Percentiles rank a stretch among this genome's conserved stretches.
Evolutionary conservation across 495 filamentous ascomycete species (phyloP).

Genomic region (Cercophora newfieldiana): DNA sequence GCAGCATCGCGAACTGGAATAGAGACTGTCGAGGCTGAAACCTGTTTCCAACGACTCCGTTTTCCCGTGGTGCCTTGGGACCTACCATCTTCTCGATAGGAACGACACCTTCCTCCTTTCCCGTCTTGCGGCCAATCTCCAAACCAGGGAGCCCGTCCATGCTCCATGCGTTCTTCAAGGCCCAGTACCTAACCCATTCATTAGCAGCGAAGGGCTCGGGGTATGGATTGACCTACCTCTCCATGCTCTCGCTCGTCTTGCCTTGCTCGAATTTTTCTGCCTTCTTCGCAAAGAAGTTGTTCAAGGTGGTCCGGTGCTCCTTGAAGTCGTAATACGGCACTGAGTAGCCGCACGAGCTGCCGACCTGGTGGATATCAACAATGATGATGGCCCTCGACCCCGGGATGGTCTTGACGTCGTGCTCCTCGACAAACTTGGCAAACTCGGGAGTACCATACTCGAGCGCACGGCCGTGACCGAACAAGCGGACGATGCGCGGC

Average conservation of each 20-base stretch:
- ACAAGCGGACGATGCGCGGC: constrained; percentile 70
- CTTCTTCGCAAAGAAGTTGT: constrained; percentile 50
- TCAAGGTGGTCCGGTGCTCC: constrained; percentile 46
- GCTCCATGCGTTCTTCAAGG: constrained; percentile 53
- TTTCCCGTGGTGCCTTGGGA: constrained; percentile 26
- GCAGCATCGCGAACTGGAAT: not conserved
- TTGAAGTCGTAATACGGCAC: constrained; percentile 56
- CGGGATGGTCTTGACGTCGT: constrained; percentile 41
- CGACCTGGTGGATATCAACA: constrained; percentile 66
- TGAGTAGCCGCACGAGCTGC: constrained; percentile 52
- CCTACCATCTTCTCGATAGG: constrained; percentile 57
- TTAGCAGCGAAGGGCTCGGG: not conserved
- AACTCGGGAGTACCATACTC: constrained; percentile 56
- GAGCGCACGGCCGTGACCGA: constrained; percentile 64
- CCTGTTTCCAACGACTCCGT: not conserved
- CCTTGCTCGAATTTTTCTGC: constrained; percentile 42
- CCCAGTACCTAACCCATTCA: constrained; percentile 54
- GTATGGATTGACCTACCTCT: constrained; percentile 34
- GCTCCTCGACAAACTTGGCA: constrained; percentile 45
- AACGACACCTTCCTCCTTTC: constrained; percentile 41
- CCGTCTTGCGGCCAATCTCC: constrained; percentile 41
- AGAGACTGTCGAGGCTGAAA: not conserved
- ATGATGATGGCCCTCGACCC: constrained; percentile 64
- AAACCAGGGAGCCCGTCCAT: constrained; percentile 58
- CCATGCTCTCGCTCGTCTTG: constrained; percentile 51